These are phyloP conservation scores for Paecilomyces formosus DNA, from an alignment of 2,329 filamentous ascomycete species.

Conservation along the genomic window DNA sequence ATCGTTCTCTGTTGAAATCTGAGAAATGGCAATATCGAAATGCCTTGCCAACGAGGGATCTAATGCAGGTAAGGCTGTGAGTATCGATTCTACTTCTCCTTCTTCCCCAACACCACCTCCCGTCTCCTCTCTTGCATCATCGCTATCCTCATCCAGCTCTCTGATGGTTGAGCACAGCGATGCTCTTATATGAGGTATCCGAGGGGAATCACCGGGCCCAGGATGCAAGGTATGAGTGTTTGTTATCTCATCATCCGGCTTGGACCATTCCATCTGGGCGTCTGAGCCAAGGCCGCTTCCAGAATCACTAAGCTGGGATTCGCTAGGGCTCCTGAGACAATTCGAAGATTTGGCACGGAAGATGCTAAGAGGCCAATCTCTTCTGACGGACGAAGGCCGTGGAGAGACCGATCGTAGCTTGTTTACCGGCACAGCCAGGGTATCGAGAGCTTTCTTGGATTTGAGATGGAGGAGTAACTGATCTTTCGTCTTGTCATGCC, in stretches of 20 bases:
- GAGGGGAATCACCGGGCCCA: conserved; percentile 17
- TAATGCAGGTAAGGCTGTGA: conserved; percentile 22
- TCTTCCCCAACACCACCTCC: background rate
- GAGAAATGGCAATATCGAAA: background rate
- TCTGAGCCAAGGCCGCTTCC: conserved; percentile 4
- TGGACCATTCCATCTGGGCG: conserved; percentile 21
- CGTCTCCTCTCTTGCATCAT: background rate
- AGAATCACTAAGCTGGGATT: background rate
- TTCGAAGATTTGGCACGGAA: conserved; percentile 21
- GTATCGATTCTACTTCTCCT: conserved; percentile 11
- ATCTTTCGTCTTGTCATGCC: conserved; percentile 20
- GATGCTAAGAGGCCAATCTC: conserved; percentile 20
- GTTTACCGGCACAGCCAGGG: conserved; percentile 19
- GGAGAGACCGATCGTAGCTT: conserved; percentile 12
- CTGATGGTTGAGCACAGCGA: conserved; percentile 17
- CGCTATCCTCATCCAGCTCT: conserved; percentile 8
- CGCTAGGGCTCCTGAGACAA: conserved; percentile 3
- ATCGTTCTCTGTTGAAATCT: background rate
- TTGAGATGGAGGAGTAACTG: conserved; percentile 27
- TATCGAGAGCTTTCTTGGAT: conserved; percentile 24
- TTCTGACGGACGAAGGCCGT: conserved; percentile 10
- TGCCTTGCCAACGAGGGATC: conserved; percentile 3
- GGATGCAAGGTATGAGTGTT: conserved; percentile 24
- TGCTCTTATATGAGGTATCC: conserved; percentile 20
- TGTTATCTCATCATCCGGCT: conserved; percentile 8